Base-by-base conservation (phyloP, 768 basidiomycete genomes). In the Cystobasidium onofrii region DNA sequence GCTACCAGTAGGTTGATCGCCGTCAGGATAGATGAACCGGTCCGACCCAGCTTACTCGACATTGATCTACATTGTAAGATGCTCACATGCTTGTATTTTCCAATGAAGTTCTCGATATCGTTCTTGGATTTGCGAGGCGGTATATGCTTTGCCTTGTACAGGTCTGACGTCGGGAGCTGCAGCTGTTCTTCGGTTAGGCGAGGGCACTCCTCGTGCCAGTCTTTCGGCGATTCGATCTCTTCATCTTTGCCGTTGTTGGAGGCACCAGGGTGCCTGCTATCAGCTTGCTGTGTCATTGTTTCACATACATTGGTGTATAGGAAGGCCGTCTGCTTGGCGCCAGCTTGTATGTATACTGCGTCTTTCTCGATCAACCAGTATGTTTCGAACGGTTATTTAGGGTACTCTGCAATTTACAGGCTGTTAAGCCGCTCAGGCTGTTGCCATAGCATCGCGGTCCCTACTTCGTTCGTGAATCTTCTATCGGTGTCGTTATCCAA, bases 81-180 rank as follows among this genome's bases (percentile, higher is more conserved):
- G 70, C 60, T 18, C 4, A 66, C 74, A 1, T 60, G 27, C 25
- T 36, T 34, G 63, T 73, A 74, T 17, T 74, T 75, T 20, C 76
- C 76, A 10, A n/a, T 36, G 71, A 75, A 71, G 60, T 43, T 71
- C 17, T 64, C 62, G 0, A 31, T 33, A 29, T 43, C 23, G 31
- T 23, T 64, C 29, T 75, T 71, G 17, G 76, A 60, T 6, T 61
- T 52, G 27, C 62, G 60, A 15, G 64, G 36, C 0, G 64, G 67
- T 3, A 55, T 62, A 25, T 66, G 39, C 0, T 75, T 74, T 9
- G 75, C 78, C 23, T 61, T 72, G 69, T 78, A 80, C 18, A 80
- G 61, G 23, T 78, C 76, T 33, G 72, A 67, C 9, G 79, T 80
- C 25, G 79, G 72, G 1, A 73, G 52, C 12, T 31, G 0, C 15